Evolutionary conservation across 2,329 filamentous ascomycete genomes (phyloP).

Genomic region (Epichloe gansuensis): DNA sequence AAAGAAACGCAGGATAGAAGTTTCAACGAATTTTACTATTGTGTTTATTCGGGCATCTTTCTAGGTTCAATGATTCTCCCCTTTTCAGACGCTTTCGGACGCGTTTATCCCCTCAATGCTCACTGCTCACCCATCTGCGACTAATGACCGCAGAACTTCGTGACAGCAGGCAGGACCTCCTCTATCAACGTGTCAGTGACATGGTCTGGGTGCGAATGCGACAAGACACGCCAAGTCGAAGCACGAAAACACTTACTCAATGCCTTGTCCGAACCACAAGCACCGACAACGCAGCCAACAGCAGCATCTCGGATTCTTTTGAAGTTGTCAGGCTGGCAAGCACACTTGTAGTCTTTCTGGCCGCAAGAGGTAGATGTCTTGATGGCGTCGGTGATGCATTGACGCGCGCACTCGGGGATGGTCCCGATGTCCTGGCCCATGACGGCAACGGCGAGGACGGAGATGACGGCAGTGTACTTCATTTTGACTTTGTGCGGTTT

Average conservation of each 20-base stretch:
- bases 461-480: neutral
- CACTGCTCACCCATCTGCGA: too few species aligned
- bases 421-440: neutral
- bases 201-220: too few species aligned
- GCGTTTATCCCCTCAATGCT: too few species aligned
- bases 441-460: neutral
- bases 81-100: too few species aligned
- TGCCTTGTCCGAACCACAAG: neutral
- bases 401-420: neutral
- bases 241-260: neutral
- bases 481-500: neutral
- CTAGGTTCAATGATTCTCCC: too few species aligned
- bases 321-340: neutral
- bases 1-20: too few species aligned
- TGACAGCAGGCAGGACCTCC: neutral
- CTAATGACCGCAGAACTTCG: neutral
- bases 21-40: too few species aligned
- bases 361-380: neutral
- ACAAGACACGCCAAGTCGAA: too few species aligned
- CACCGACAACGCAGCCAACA: neutral
- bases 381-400: neutral
- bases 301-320: neutral
- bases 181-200: neutral
- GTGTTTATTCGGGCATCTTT: too few species aligned
- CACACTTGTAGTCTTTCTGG: neutral